Base-by-base conservation (phyloP, 2,329 filamentous ascomycete genomes). In the Diaporthe batatas region DNA sequence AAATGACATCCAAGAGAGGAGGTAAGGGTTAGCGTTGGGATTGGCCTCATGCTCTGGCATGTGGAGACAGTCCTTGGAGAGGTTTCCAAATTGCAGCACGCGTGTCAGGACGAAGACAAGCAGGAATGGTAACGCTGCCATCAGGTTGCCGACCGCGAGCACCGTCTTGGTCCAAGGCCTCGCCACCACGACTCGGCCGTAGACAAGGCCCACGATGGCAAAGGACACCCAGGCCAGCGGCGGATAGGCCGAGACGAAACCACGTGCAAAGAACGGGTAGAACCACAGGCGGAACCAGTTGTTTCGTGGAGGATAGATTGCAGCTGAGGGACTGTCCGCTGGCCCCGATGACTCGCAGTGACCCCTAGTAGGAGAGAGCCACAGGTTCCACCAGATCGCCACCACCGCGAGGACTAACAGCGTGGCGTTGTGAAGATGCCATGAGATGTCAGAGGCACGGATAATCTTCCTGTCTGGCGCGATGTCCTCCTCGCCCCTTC, bases 141-240 rank as follows among this genome's bases (percentile, higher is more conserved):
- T 44, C 0, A 75, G 10, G 58, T 84, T 82, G 16, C 79, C 81
- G 0, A 79, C 70, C 0, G 76, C 65, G 1, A 82, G 73, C 4
- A 78, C 59, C 1, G 76, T 73, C 0, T 75, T 69, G n/a, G 74
- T 80, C 80, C 81, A 82, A 0, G 80, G 76, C 23, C 80, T 77
- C 0, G 80, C 77, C 1, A 81, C 77, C 18, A 82, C 75, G 71
- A 86, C 75, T 44, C 85, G 82, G 0, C 80, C 85, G 73, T 85
- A 86, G 11, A 86, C 75, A 0, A 86, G 76, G 5, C 85, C 85
- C 21, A 86, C 74, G 11, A 86, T 78, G 64, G 84, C 83, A 69
- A 86, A 86, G 0, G 85, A 86, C 5, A 86, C 75, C 85, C 85
- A 86, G 0, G 84, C 84, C 75, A 86, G 76, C 0, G 85, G 85